phyloP scores from a whole-genome alignment of 192 early-diverging fungal genomes.

The Umbelopsis vinacea region DNA sequence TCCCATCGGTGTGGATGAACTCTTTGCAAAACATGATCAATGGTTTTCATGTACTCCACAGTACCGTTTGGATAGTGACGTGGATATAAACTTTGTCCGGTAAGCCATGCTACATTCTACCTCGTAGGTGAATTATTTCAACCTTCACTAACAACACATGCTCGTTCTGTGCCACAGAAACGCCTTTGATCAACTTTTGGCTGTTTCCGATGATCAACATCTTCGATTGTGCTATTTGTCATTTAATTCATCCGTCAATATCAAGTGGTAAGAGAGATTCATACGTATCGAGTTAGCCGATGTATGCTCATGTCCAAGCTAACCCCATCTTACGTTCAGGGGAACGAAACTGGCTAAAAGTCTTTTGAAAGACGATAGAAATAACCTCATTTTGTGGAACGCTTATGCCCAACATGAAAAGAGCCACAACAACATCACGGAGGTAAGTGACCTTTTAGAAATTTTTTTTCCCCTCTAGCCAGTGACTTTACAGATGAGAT shows the following conservation, averaged over 20 bases:
- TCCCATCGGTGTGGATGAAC: slow-evolving; percentile 37
- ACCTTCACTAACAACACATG: background rate
- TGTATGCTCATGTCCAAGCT: background rate
- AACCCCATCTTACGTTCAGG: too few relatives aligned
- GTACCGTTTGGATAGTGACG: slow-evolving; percentile 5
- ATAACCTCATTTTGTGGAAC: slow-evolving; percentile 58
- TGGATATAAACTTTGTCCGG: slow-evolving; percentile 41
- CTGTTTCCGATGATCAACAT: slow-evolving; percentile 37
- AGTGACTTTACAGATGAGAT: background rate
- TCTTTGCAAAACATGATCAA: slow-evolving; percentile 34
- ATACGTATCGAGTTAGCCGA: background rate
- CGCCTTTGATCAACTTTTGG: slow-evolving; percentile 48
- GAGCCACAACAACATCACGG: slow-evolving; percentile 42
- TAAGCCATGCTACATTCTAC: slow-evolving; percentile 3
- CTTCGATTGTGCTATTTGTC: slow-evolving; percentile 47
- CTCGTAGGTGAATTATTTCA: too few relatives aligned
- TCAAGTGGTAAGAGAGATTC: slow-evolving; percentile 34
- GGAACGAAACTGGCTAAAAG: slow-evolving; percentile 52
- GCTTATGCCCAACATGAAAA: slow-evolving; percentile 58
- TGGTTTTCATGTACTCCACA: slow-evolving; percentile 39
- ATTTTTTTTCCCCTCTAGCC: too few relatives aligned
- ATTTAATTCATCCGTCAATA: slow-evolving; percentile 44
- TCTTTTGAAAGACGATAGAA: slow-evolving; percentile 44
- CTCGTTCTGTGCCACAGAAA: slow-evolving; percentile 40
- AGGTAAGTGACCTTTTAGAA: slow-evolving; percentile 36